Base-by-base conservation (phyloP, 768 basidiomycete species). In the Mycena floridula region DNA sequence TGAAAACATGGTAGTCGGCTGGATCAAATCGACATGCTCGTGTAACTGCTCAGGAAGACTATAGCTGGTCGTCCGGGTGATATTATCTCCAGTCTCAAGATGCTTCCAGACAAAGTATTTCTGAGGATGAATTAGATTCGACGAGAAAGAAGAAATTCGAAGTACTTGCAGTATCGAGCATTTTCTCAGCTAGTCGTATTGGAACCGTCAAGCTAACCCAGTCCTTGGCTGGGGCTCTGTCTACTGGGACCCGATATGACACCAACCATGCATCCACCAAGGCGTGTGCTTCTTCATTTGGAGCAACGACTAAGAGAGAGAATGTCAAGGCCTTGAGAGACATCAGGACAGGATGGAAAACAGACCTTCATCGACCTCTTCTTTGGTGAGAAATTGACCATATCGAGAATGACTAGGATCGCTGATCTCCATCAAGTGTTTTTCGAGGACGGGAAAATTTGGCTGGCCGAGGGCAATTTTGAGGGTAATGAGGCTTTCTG, bases 1-100 rank as follows among this genome's bases (percentile, higher is more conserved):
- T 35, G 70, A 64, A 53, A 87, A 88, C 58, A 77, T 72, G 2
- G 83, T 87, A 2, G 85, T 87, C 0, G 85, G 85, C 48, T 86
- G 82, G 23, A 88, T 65, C 24, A 86, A 59, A 27, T 85, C 82
- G 45, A 87, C 58, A 54, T 86, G 82, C 3, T 66, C 62, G 51
- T 80, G 71, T 37, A 87, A 59, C 45, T 72, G 48, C 37, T 68
- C 67, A 0, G 85, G 85, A 15, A 89, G 71, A 52, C 77, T 81
- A 64, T 85, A 88, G 47, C 66, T 67, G 3, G 77, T 80, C n/a
- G 86, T 82, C 43, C 86, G 76, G 47, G 85, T 64, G 26, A 85
- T 58, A 12, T 67, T 58, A 24, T 80, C 76, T 3, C 76, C 81
- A 41, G 65, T 72, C 18, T 64, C 61, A 8, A 60, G 56, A 55